phyloP scores from a whole-genome alignment of 75 land plant species.

The Isoetes taiwanensis region DNA sequence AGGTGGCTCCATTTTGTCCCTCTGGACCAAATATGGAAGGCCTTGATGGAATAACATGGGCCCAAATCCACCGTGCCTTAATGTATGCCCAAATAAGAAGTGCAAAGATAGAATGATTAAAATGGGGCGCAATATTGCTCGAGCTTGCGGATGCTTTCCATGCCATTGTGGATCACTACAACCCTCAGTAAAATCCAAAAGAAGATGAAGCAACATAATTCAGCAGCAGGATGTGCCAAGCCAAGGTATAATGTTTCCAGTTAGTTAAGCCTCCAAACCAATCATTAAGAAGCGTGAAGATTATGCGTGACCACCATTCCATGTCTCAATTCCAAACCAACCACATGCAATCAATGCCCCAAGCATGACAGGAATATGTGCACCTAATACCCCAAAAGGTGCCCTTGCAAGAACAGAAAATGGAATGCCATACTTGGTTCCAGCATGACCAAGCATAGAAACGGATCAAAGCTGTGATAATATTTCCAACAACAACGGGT shows the following conservation, averaged over 20 bases:
- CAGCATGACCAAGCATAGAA: constrained; percentile 58
- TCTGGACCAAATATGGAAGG: constrained; percentile 29
- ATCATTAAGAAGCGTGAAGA: constrained; percentile 45
- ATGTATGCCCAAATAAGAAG: constrained; percentile 75
- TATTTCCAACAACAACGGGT: constrained; percentile 61
- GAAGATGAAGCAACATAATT: constrained; percentile 53
- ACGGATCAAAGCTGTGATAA: constrained; percentile 47
- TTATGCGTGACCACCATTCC: constrained; percentile 92
- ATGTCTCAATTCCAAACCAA: constrained; percentile 93
- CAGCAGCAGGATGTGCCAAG: constrained; percentile 49
- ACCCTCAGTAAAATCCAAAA: constrained; percentile 74
- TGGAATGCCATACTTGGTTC: constrained; percentile 67
- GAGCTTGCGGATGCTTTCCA: constrained; percentile 61
- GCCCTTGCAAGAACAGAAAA: constrained; percentile 74
- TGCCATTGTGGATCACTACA: constrained; percentile 56
- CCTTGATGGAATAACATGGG: constrained; percentile 38
- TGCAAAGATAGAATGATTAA: constrained; percentile 36
- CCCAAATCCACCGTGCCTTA: constrained; percentile 69
- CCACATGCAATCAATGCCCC: constrained; percentile 85
- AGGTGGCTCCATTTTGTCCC: constrained; percentile 32
- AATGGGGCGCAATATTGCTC: constrained; percentile 89
- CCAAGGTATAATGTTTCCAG: constrained; percentile 18
- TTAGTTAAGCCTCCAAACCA: constrained; percentile 6
- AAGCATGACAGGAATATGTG: constrained; percentile 74
- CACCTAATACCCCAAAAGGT: constrained; percentile 68